These are phyloP conservation scores for Umbellularia californica DNA, from an alignment of 164 flowering plant species.

Conservation along the genomic window DNA sequence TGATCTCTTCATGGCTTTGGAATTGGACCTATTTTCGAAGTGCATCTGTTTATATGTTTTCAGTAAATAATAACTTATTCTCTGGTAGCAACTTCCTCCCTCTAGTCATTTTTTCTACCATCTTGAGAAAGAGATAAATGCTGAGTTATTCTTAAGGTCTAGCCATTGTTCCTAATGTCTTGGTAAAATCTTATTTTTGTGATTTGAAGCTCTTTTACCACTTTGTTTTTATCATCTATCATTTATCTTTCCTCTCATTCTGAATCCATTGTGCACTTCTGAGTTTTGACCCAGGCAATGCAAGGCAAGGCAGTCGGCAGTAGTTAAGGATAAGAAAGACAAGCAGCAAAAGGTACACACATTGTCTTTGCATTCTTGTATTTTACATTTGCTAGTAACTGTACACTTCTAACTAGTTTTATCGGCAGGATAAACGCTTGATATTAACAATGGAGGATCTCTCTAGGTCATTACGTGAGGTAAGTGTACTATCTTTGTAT, in stretches of 20 bases:
- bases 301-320: conserved; percentile 79
- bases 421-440: conserved; percentile 81
- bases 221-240: neutral
- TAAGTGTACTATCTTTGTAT: conserved; percentile 18
- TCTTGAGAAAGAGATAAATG: no score
- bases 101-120: no score
- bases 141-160: no score
- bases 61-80: no score
- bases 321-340: conserved; percentile 78
- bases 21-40: no score
- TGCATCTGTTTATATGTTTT: no score
- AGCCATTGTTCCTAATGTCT: no score
- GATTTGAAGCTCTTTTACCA: neutral
- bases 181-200: no score
- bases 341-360: conserved; percentile 81
- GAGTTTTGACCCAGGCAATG: conserved; percentile 54
- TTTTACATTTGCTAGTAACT: neutral
- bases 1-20: no score
- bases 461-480: conserved; percentile 89
- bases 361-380: neutral
- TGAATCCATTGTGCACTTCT: neutral
- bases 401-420: conserved; percentile 13
- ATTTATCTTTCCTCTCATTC: no score
- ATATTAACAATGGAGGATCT: conserved; percentile 94
- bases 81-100: no score